phyloP scores from a whole-genome alignment of 2,329 filamentous ascomycete genomes.

The Fusarium phyllophilum region DNA sequence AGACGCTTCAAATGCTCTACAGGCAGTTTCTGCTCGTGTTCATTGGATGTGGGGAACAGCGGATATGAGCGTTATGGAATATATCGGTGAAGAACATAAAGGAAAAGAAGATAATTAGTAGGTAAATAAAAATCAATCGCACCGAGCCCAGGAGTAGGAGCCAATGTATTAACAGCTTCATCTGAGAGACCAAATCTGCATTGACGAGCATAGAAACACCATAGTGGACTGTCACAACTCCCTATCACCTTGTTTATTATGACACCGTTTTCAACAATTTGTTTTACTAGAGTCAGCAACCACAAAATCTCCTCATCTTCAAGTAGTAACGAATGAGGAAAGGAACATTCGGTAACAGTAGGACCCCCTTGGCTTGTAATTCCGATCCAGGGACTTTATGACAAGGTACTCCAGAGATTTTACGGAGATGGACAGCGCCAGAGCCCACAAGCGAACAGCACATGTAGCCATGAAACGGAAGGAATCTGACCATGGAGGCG shows the following conservation, averaged over 20 bases:
- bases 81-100: not conserved
- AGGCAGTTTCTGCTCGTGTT: not conserved
- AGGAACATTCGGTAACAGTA: slow-evolving; percentile 18
- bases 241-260: not conserved
- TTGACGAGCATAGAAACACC: not conserved
- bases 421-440: slow-evolving; percentile 34
- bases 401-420: slow-evolving; percentile 33
- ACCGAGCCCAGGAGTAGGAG: not conserved
- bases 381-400: slow-evolving; percentile 17
- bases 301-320: not conserved
- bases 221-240: not conserved
- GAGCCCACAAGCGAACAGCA: slow-evolving; percentile 37
- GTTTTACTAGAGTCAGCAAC: not conserved
- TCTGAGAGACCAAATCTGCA: not conserved
- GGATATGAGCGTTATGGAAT: slow-evolving; percentile 6
- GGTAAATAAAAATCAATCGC: not conserved
- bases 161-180: not conserved
- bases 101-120: not conserved
- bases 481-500: slow-evolving; percentile 44
- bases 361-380: slow-evolving; percentile 6
- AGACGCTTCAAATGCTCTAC: slow-evolving; percentile 5
- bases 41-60: slow-evolving; percentile 2
- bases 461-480: slow-evolving; percentile 34
- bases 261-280: not conserved
- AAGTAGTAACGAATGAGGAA: slow-evolving; percentile 2